Conservation (phyloP, 768 basidiomycete species). For the Lentinula edodes region DNA sequence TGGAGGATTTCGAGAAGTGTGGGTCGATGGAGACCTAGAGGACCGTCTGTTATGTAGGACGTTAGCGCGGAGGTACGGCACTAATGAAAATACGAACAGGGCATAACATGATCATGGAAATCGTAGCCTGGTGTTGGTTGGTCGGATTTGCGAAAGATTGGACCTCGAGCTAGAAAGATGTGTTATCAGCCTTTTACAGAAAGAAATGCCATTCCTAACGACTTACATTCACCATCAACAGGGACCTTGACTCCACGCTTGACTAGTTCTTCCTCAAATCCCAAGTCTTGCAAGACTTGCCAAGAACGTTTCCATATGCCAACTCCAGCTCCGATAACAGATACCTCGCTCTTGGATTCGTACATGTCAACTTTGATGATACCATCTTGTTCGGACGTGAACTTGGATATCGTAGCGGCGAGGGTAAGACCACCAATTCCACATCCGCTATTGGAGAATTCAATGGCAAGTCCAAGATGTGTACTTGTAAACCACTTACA, state of each 20-base stretch:
- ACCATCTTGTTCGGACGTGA: constrained; percentile 7
- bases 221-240: constrained; percentile 19
- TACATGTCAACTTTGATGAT: constrained; percentile 30
- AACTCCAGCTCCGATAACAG: constrained; percentile 35
- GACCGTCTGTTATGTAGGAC: constrained; percentile 14
- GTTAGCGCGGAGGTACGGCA: background rate
- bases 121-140: constrained; percentile 17
- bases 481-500: background rate
- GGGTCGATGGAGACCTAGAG: constrained; percentile 16
- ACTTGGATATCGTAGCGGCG: constrained; percentile 29
- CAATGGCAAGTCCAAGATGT: background rate
- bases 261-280: constrained; percentile 22
- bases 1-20: constrained; percentile 19
- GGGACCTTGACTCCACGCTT: constrained; percentile 17
- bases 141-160: constrained; percentile 21
- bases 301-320: constrained; percentile 34
- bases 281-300: constrained; percentile 32
- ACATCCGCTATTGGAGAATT: constrained; percentile 16
- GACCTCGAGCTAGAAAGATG: constrained; percentile 13
- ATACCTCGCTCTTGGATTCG: constrained; percentile 34
- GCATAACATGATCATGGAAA: constrained; percentile 22
- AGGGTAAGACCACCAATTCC: constrained; percentile 34
- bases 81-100: constrained; percentile 12
- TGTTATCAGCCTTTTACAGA: background rate
- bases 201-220: background rate